Conservation (phyloP, 257 asterid species). For the Salvia splendens region DNA sequence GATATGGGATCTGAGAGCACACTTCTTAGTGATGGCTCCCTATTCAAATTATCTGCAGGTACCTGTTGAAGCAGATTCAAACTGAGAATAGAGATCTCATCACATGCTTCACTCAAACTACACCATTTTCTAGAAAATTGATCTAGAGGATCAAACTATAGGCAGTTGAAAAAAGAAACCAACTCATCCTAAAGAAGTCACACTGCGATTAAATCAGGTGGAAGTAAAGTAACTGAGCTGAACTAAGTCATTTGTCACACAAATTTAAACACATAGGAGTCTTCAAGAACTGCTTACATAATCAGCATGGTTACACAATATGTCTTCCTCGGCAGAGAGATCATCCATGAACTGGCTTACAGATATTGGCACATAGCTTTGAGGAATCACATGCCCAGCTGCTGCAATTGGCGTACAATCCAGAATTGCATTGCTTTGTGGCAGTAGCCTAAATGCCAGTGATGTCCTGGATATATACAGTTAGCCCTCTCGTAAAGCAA, state of each 20-base stretch:
- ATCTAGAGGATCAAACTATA: constrained; percentile 11
- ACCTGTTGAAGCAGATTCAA: constrained; percentile 62
- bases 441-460: constrained; percentile 87
- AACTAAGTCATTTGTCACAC: constrained; percentile 8
- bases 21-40: constrained; percentile 87
- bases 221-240: constrained; percentile 23
- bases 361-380: constrained; percentile 78
- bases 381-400: constrained; percentile 95
- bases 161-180: constrained; percentile 8
- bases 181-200: constrained; percentile 18
- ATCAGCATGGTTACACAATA: constrained; percentile 55
- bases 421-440: constrained; percentile 87
- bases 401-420: constrained; percentile 84
- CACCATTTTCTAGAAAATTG: constrained; percentile 19
- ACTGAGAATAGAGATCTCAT: constrained; percentile 37
- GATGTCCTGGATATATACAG: constrained; percentile 71
- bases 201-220: constrained; percentile 6
- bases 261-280: constrained; percentile 23
- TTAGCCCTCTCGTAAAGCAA: constrained; percentile 34
- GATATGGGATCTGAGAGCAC: constrained; percentile 90
- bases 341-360: constrained; percentile 95
- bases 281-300: constrained; percentile 55
- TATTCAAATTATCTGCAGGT: constrained; percentile 58
- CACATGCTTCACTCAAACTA: constrained; percentile 30
- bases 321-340: constrained; percentile 84